Percentiles rank a stretch among this genome's conserved stretches.
Conservation (phyloP, 1,284 basidiomycete species). For the Lignosus rhinocerotis region DNA sequence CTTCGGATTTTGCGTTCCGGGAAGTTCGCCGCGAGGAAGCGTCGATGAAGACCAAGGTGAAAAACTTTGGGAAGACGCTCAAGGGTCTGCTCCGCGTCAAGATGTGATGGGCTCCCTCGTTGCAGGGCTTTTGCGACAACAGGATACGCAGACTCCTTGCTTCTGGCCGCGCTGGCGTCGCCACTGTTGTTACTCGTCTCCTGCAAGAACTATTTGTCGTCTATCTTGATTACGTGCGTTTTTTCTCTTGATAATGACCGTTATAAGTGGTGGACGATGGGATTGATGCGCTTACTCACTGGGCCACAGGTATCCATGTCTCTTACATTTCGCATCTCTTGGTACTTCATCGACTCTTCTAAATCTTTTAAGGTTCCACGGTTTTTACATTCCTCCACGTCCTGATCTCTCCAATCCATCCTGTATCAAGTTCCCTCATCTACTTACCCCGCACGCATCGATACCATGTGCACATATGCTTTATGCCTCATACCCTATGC, state of each 20-base stretch:
- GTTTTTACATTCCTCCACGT: not conserved
- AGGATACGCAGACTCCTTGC: not conserved
- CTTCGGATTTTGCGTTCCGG: conserved; percentile 21
- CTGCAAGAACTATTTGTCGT: not conserved
- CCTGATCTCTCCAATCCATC: not conserved
- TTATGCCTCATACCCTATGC: conserved; percentile 18
- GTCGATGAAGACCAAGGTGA: conserved; percentile 38
- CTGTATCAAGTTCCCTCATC: not conserved
- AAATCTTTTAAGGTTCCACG: not conserved
- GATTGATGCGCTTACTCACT: not conserved
- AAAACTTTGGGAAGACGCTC: conserved; percentile 43
- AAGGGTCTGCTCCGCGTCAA: conserved; percentile 37
- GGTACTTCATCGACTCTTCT: not conserved
- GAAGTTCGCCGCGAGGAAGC: conserved; percentile 11
- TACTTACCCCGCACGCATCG: not conserved
- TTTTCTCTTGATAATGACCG: not conserved
- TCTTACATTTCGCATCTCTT: not conserved
- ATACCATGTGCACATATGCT: conserved; percentile 27
- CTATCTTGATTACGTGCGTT: conserved; percentile 2
- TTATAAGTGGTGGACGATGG: not conserved
- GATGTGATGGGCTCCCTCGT: not conserved
- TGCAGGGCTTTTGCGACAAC: not conserved
- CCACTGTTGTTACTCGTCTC: not conserved
- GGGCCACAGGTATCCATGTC: not conserved
- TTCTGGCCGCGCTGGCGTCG: not conserved